Conservation (phyloP, 441 rosid species). For the Euphorbia celastroides region DNA sequence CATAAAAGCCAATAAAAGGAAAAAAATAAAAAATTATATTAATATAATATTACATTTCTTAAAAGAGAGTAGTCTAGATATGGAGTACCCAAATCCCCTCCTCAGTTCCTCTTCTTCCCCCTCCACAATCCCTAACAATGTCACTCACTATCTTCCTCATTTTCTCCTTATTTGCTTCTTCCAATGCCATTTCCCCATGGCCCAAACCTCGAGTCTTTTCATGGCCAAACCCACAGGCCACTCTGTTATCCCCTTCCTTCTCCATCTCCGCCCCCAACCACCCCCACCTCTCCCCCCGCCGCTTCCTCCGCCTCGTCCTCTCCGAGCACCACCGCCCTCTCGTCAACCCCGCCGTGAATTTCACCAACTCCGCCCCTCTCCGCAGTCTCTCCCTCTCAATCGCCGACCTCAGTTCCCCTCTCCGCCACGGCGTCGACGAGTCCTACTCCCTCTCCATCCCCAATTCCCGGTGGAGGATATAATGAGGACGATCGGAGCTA, state of each 20-base stretch:
- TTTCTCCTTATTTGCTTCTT: background rate
- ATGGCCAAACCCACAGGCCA: conserved; percentile 50
- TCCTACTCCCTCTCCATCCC: conserved; percentile 58
- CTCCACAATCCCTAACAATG: background rate
- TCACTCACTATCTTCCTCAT: background rate
- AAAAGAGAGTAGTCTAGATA: too few species aligned
- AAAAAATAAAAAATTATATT: too few species aligned
- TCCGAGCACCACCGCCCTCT: conserved; percentile 55
- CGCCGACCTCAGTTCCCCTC: conserved; percentile 40
- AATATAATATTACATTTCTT: too few species aligned
- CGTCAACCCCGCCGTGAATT: conserved; percentile 28
- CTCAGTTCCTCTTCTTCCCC: too few species aligned
- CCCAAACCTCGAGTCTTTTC: conserved; percentile 55
- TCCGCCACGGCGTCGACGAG: conserved; percentile 66
- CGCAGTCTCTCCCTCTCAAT: conserved; percentile 36
- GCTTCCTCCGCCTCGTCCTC: too few species aligned
- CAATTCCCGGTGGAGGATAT: conserved; percentile 47
- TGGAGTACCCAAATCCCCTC: too few species aligned
- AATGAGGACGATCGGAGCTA: conserved; percentile 54
- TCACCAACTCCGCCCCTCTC: conserved; percentile 30
- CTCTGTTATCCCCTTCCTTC: conserved; percentile 45
- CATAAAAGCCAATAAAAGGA: too few species aligned
- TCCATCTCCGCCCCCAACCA: too few species aligned
- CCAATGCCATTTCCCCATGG: conserved; percentile 33
- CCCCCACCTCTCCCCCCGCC: too few species aligned